These are phyloP conservation scores for Colletotrichum navitas DNA, from an alignment of 2,329 filamentous ascomycete species.

Conservation along the genomic window DNA sequence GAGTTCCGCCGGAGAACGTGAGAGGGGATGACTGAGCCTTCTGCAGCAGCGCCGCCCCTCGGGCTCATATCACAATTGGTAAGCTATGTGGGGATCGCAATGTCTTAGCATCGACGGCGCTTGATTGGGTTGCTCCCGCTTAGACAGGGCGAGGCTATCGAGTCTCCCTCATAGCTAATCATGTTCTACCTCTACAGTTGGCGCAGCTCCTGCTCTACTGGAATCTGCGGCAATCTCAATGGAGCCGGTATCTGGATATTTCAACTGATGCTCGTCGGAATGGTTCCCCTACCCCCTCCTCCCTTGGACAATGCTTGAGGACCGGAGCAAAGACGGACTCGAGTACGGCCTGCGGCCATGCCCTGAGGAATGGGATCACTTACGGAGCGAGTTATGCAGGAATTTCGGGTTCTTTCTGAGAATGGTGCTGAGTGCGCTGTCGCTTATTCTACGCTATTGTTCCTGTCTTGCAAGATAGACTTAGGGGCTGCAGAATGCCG, in stretches of 20 bases:
- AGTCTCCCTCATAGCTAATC: not conserved
- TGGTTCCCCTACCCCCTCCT: not conserved
- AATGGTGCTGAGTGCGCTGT: too few relatives aligned
- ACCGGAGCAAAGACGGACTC: not conserved
- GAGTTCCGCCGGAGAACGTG: not conserved
- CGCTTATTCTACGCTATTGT: not conserved
- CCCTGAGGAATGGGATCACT: not conserved
- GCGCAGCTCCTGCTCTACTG: not conserved
- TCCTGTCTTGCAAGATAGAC: not conserved
- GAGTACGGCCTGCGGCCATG: not conserved
- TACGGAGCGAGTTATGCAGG: too few relatives aligned
- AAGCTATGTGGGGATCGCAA: slow-evolving; percentile 5
- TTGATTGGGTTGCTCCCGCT: slow-evolving; percentile 12
- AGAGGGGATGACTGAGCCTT: slow-evolving; percentile 3
- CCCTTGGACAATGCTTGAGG: not conserved
- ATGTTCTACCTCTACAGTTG: not conserved
- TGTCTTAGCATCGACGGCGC: slow-evolving; percentile 18
- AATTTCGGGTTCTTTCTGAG: too few relatives aligned
- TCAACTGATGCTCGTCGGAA: not conserved
- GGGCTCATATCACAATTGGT: not conserved
- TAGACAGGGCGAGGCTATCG: not conserved
- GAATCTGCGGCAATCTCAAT: not conserved
- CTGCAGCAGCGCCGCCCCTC: not conserved
- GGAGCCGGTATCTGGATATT: not conserved
- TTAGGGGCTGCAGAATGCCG: not conserved